Evolutionary conservation across 108 stramenopile species (phyloP), one percentile per base, ranked within the genome.

Genomic region (Fragilaria radians): DNA sequence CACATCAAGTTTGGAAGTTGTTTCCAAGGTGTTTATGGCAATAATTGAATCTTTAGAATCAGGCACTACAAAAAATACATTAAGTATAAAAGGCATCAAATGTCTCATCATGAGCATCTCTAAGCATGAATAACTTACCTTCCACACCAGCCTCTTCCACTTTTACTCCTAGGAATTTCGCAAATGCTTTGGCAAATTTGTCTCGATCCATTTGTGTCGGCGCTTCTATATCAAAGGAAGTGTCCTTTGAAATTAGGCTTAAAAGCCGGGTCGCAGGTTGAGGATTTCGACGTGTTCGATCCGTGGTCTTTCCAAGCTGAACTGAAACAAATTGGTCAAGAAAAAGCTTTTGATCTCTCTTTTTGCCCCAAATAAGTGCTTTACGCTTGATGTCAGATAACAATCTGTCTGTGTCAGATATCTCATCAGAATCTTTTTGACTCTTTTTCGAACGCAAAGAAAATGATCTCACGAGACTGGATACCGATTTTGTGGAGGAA

Each of bases 121-220:
- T n/a, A n/a, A n/a, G 36, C 14, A 14, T 42, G 36, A 42, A 14
- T 14, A 11, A 42, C 36, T 14, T 11, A 42, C 36, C 36, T 42
- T 42, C 14, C 14, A 42, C 11, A 42, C 36, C 60, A 3, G 64
- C 67, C 32, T 47, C 67, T 55, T 74, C 80, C 46, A 88, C 47
- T 4, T 88, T 88, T 28, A 93, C 73, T 5, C 68, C 70, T 48
- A 93, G 66, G 72, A 93, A 93, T 32, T 68, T 57, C 2, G 85
- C 52, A 74, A 93, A 93, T 18, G 91, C 91, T 51, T 62, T 71
- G 9, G 91, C 91, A 67, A 89, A 89, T 62, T 89, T 93, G 65
- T 93, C 91, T 52, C 91, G 72, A 67, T 93, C 91, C 64, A 85
- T 55, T 32, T 65, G 60, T 0, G 91, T 89, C 18, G 91, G 91